These are phyloP conservation scores for Keithomyces neogunnii DNA, from an alignment of 2,329 filamentous ascomycete genomes.

Conservation along the genomic window DNA sequence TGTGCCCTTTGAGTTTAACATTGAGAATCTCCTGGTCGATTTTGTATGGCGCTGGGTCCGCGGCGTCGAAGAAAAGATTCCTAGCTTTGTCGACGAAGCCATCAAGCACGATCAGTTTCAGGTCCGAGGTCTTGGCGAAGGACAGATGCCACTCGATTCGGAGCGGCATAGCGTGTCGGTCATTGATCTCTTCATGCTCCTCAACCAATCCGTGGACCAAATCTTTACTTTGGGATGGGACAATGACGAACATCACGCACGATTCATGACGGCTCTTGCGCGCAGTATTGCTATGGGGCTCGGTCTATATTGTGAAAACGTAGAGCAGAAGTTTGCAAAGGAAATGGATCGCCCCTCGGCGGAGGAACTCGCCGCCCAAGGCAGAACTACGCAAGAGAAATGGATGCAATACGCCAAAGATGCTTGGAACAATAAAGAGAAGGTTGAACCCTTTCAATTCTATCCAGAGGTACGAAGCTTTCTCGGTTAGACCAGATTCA, in stretches of 20 bases:
- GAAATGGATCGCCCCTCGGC: conserved; percentile 92
- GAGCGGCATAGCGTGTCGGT: conserved; percentile 89
- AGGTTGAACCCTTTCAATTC: conserved; percentile 94
- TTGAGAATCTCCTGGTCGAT: conserved; percentile 76
- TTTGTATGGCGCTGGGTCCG: conserved; percentile 97
- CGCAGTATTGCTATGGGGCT: conserved; percentile 79
- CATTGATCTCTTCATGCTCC: conserved; percentile 87
- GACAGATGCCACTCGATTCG: conserved; percentile 61
- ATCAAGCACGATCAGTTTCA: conserved; percentile 85
- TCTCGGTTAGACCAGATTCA: neutral
- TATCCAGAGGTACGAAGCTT: conserved; percentile 64
- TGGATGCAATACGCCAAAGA: conserved; percentile 92
- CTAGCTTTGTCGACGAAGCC: conserved; percentile 79
- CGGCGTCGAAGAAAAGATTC: conserved; percentile 69
- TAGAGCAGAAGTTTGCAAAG: conserved; percentile 75
- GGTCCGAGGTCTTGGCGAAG: conserved; percentile 57
- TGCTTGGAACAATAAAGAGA: conserved; percentile 84
- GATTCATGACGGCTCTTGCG: conserved; percentile 91
- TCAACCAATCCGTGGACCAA: conserved; percentile 85
- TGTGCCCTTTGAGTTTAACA: conserved; percentile 72
- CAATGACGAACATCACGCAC: conserved; percentile 85
- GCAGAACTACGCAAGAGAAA: conserved; percentile 80
- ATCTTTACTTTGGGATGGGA: conserved; percentile 84
- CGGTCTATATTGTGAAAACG: conserved; percentile 80
- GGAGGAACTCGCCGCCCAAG: conserved; percentile 71